Percentiles rank a stretch among this genome's conserved stretches.
Evolutionary conservation across 2,329 filamentous ascomycete genomes (phyloP).

Genomic region (Coniella vitis): DNA sequence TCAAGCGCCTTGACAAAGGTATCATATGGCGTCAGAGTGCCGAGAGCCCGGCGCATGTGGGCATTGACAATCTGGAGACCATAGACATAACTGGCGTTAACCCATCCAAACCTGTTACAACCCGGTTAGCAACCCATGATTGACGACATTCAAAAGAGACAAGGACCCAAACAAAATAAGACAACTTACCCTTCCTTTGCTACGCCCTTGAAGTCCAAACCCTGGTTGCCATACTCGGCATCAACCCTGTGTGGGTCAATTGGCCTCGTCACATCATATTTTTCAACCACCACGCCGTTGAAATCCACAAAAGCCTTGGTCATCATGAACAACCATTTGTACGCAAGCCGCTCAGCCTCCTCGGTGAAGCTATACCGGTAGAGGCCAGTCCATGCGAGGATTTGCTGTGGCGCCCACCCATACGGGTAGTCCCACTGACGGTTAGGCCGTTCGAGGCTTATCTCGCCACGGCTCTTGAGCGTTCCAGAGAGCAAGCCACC

Average conservation of each 20-base stretch:
- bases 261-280: conserved; percentile 91
- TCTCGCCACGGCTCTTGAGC: conserved; percentile 73
- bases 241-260: conserved; percentile 90
- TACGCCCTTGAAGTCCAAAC: conserved; percentile 89
- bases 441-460: conserved; percentile 80
- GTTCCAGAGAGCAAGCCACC: conserved; percentile 88
- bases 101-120: conserved; percentile 80
- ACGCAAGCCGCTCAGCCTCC: conserved; percentile 81
- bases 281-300: conserved; percentile 96
- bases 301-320: conserved; percentile 98
- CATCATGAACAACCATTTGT: conserved; percentile 98
- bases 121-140: conserved; percentile 22
- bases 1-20: conserved; percentile 67
- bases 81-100: conserved; percentile 96
- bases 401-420: conserved; percentile 98
- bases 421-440: conserved; percentile 98
- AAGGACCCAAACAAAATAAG: no score
- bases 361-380: conserved; percentile 87
- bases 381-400: conserved; percentile 91
- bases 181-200: conserved; percentile 83
- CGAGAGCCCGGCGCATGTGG: conserved; percentile 83
- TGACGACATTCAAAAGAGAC: no score
- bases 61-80: conserved; percentile 82
- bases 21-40: conserved; percentile 80
- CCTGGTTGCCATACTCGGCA: conserved; percentile 97